Evolutionary conservation across 306 rosid species (phyloP), one percentile per base, ranked within the genome.

Genomic region (Vicia faba): DNA sequence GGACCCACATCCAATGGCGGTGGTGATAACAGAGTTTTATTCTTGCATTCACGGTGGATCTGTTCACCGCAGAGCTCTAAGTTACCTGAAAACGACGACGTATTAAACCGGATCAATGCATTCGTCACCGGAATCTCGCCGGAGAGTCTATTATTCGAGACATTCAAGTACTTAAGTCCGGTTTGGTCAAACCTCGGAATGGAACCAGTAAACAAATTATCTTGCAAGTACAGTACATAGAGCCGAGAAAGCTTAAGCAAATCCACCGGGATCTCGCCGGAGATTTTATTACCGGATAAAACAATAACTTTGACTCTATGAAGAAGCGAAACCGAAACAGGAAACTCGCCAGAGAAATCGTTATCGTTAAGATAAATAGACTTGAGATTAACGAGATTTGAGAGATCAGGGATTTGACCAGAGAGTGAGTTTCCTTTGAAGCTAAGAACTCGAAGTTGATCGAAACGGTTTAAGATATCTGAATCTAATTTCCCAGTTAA

Each of bases 391-490:
- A 74, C 35, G 11, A 93, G 79, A 31, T 73, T 74, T 0, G 91
- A 86, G 64, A 93, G 85, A 41, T 88, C 73, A 7, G 99, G 99
- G 70, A 93, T 83, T 76, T 67, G 83, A 16, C 91, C 97, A 13
- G 84, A 86, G 46, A 93, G 79, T 1, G 85, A 83, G 80, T 93
- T 93, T 5, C 88, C 83, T 59, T 93, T 89, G 77, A 93, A 85
- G 70, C 99, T 93, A 7, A 93, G 86, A 11, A 93, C 99, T 39
- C 99, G 80, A 63, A 93, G 91, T 56, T 93, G 97, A 78, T 93
- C 99, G 20, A 93, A 73, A 16, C 64, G 91, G 71, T 74, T 85
- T 64, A 93, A 46, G 70, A 87, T 81, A 58, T 77, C 79, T 11
- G 46, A 68, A n/a, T 90, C 84, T 19, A 93, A 68, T 35, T 74